Percentiles rank a stretch among this genome's conserved stretches.
phyloP scores from a whole-genome alignment of 768 basidiomycete species.

The Tephrocybe sp. region DNA sequence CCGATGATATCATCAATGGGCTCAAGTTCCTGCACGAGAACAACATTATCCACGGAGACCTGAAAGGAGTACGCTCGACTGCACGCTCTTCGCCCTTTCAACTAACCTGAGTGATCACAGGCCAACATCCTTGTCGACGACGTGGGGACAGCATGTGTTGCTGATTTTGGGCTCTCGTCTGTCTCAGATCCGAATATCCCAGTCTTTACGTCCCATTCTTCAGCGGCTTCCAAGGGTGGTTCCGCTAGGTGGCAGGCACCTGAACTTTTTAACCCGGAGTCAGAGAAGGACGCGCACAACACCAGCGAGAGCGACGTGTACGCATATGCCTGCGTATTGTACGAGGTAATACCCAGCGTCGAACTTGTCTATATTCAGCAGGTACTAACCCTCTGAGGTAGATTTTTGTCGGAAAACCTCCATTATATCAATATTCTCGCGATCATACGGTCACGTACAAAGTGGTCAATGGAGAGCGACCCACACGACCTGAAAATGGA shows the following conservation, averaged over 20 bases:
- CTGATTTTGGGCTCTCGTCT: slow-evolving; percentile 25
- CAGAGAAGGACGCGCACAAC: background rate
- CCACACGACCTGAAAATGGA: background rate
- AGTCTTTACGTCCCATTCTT: slow-evolving; percentile 4
- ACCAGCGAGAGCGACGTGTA: slow-evolving; percentile 25
- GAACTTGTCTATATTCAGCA: background rate
- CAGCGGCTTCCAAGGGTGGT: slow-evolving; percentile 13
- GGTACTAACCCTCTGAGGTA: background rate
- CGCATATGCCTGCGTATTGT: slow-evolving; percentile 23
- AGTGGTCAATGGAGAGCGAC: background rate
- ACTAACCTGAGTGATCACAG: slow-evolving; percentile 7
- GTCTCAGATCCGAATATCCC: slow-evolving; percentile 17
- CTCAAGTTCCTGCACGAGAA: slow-evolving; percentile 21
- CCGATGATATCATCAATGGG: slow-evolving; percentile 20
- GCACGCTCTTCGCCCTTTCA: background rate
- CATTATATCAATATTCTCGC: background rate
- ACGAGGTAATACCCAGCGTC: slow-evolving; percentile 19
- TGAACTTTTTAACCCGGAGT: slow-evolving; percentile 15
- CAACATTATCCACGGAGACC: slow-evolving; percentile 26
- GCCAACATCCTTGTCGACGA: slow-evolving; percentile 22
- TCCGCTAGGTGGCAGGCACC: slow-evolving; percentile 24
- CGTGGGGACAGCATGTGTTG: slow-evolving; percentile 20
- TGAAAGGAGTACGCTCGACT: slow-evolving; percentile 22
- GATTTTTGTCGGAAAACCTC: background rate
- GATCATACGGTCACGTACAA: background rate